Evolutionary conservation across 371 early-diverging fungal genomes (phyloP).

Genomic region (Rhizopus microsporus): DNA sequence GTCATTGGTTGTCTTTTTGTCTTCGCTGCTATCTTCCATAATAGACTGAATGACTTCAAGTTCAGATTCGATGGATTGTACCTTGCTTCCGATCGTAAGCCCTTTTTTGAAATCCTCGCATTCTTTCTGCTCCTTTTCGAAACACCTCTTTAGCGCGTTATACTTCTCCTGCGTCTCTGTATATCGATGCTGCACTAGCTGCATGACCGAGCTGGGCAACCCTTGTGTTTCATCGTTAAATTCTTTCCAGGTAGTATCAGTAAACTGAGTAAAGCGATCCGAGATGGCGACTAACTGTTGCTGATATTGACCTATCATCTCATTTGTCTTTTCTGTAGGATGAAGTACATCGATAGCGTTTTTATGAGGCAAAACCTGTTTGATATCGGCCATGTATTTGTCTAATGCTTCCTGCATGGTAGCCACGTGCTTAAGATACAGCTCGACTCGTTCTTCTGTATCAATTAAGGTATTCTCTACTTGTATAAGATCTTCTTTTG

Average conservation of each 20-base stretch:
- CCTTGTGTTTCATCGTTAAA: slow-evolving; percentile 19
- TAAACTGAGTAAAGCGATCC: slow-evolving; percentile 16
- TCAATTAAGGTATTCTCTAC: slow-evolving; percentile 34
- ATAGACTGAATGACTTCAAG: slow-evolving; percentile 40
- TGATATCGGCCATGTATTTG: background rate
- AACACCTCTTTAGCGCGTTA: slow-evolving; percentile 4
- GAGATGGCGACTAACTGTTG: slow-evolving; percentile 5
- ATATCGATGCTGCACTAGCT: slow-evolving; percentile 5
- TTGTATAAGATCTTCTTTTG: slow-evolving; percentile 37
- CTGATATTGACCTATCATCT: slow-evolving; percentile 11
- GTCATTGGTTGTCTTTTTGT: slow-evolving; percentile 34
- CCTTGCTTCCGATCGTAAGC: slow-evolving; percentile 24
- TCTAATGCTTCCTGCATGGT: slow-evolving; percentile 12
- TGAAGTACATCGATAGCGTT: slow-evolving; percentile 13
- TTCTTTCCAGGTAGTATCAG: slow-evolving; percentile 27
- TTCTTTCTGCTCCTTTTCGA: slow-evolving; percentile 20
- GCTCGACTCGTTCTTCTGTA: slow-evolving; percentile 31
- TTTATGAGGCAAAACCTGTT: slow-evolving; percentile 1
- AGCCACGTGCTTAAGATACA: slow-evolving; percentile 25
- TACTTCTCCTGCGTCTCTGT: slow-evolving; percentile 8
- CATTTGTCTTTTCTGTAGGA: slow-evolving; percentile 30
- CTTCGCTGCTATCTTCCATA: slow-evolving; percentile 33
- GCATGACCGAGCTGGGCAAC: slow-evolving; percentile 24
- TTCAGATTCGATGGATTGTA: slow-evolving; percentile 36
- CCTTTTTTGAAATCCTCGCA: slow-evolving; percentile 35